These are phyloP conservation scores for Thermochaetoides dissita DNA, from an alignment of 2,329 filamentous ascomycete species.

Conservation along the genomic window DNA sequence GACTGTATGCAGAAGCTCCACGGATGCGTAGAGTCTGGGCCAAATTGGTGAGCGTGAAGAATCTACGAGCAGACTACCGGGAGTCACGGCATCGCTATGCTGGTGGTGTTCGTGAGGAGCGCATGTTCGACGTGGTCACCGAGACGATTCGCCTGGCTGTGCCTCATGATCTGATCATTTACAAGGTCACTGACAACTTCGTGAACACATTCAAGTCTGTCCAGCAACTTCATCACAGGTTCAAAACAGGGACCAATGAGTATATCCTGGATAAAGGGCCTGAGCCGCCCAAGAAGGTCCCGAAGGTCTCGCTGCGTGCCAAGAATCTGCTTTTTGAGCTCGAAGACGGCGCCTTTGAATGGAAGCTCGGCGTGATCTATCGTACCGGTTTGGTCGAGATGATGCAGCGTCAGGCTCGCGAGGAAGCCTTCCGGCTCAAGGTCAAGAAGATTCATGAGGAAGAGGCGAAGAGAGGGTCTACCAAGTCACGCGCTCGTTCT, in stretches of 20 bases:
- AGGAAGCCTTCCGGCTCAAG: slow-evolving; percentile 82
- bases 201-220: slow-evolving; percentile 77
- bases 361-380: slow-evolving; percentile 92
- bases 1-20: slow-evolving; percentile 80
- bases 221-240: slow-evolving; percentile 84
- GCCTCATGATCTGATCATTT: slow-evolving; percentile 80
- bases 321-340: slow-evolving; percentile 79
- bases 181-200: slow-evolving; percentile 86
- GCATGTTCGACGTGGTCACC: slow-evolving; percentile 66
- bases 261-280: slow-evolving; percentile 78
- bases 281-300: slow-evolving; percentile 73
- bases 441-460: slow-evolving; percentile 70
- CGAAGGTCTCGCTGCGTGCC: slow-evolving; percentile 69
- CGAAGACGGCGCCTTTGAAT: slow-evolving; percentile 93
- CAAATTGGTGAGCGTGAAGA: slow-evolving; percentile 70
- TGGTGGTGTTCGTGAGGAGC: slow-evolving; percentile 50
- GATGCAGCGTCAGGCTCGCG: slow-evolving; percentile 73
- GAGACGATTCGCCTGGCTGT: slow-evolving; percentile 81
- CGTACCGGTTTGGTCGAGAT: slow-evolving; percentile 79
- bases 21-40: slow-evolving; percentile 76
- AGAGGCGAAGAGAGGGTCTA: slow-evolving; percentile 39
- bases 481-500: slow-evolving; percentile 42
- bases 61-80: slow-evolving; percentile 65
- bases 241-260: slow-evolving; percentile 74
- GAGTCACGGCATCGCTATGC: slow-evolving; percentile 58